Percentiles rank a stretch among this genome's conserved stretches.
Conservation (phyloP, 2,329 filamentous ascomycete genomes). For the Alternaria sp. region DNA sequence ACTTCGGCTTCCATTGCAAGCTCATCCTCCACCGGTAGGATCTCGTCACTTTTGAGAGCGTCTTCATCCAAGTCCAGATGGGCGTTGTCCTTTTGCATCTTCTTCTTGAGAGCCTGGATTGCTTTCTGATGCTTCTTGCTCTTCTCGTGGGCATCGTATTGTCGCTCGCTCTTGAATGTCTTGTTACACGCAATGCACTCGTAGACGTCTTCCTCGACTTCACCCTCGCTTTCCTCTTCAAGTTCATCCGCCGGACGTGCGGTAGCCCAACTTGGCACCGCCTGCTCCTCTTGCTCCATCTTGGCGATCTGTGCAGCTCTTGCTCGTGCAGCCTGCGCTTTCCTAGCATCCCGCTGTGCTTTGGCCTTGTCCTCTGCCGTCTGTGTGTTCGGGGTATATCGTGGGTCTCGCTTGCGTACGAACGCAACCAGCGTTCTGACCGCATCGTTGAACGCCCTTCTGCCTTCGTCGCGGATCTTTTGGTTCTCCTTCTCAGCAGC, state of each 20-base stretch:
- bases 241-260: constrained; percentile 62
- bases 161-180: constrained; percentile 86
- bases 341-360: constrained; percentile 75
- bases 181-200: constrained; percentile 70
- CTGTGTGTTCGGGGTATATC: constrained; percentile 78
- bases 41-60: constrained; percentile 39
- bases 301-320: constrained; percentile 82
- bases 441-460: constrained; percentile 89
- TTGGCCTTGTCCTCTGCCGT: constrained; percentile 82
- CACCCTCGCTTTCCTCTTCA: constrained; percentile 61
- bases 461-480: constrained; percentile 78
- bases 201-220: constrained; percentile 59
- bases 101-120: constrained; percentile 75
- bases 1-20: constrained; percentile 18
- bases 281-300: constrained; percentile 66
- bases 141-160: constrained; percentile 89
- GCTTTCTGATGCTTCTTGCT: constrained; percentile 96
- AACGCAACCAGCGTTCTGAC: constrained; percentile 86
- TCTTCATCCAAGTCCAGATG: constrained; percentile 58
- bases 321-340: constrained; percentile 82
- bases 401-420: constrained; percentile 87
- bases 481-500: constrained; percentile 96
- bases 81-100: constrained; percentile 82
- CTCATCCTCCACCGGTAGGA: constrained; percentile 42
- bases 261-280: constrained; percentile 77